phyloP scores from a whole-genome alignment of 495 filamentous ascomycete species.

The Glarea lozoyensis region DNA sequence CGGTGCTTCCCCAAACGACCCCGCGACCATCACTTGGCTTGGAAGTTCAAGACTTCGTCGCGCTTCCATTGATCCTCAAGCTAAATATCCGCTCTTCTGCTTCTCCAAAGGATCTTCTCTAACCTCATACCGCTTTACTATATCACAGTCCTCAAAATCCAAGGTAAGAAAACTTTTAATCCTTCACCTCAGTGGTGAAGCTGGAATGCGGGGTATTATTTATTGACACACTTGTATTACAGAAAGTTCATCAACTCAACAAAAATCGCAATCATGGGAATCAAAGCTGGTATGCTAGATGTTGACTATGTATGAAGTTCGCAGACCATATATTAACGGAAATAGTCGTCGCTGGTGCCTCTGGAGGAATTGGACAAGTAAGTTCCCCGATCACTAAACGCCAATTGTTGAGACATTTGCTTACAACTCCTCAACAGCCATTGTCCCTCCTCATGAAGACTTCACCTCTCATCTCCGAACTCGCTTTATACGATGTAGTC shows the following conservation, averaged over 20 bases:
- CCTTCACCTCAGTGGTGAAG: no score
- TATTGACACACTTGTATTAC: constrained; percentile 2
- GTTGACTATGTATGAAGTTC: background rate
- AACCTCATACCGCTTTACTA: constrained; percentile 10
- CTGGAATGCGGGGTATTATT: constrained; percentile 18
- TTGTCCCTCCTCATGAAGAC: constrained; percentile 92
- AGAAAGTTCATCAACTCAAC: constrained; percentile 10
- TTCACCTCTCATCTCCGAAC: constrained; percentile 75
- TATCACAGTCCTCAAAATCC: no score
- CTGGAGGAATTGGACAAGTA: constrained; percentile 98
- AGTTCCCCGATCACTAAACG: constrained; percentile 9
- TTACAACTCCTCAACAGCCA: constrained; percentile 51
- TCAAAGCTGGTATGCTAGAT: constrained; percentile 70
- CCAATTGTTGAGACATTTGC: constrained; percentile 11
- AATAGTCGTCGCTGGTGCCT: constrained; percentile 86
- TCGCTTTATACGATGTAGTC: constrained; percentile 97
- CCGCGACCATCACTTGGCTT: no score
- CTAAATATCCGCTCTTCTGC: constrained; percentile 15
- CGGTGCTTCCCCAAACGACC: no score
- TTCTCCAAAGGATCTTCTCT: constrained; percentile 8
- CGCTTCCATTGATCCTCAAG: constrained; percentile 18
- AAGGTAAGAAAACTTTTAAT: no score
- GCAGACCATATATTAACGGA: constrained; percentile 23
- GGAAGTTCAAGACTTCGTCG: no score
- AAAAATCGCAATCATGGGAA: constrained; percentile 50